Base-by-base conservation (phyloP, 1,284 basidiomycete species). In the Austropuccinia psidii region DNA sequence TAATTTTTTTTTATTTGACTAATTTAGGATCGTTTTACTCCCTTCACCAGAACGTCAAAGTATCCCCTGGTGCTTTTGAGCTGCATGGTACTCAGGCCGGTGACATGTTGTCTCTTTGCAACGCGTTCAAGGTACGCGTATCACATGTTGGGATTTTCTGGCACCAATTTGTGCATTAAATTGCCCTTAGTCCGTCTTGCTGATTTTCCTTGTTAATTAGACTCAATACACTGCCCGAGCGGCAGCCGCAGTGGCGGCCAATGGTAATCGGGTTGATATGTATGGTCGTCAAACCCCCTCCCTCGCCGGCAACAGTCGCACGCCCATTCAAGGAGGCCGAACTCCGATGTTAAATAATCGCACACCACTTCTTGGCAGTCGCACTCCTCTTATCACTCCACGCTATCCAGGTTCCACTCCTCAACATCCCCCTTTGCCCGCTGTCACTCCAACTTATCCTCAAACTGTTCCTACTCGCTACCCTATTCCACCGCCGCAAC, bases 101-200 rank as follows among this genome's bases (percentile, higher is more conserved):
- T 9, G 92, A 90, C 73, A 91, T 97, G 29, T 88, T 90, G 0
- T 91, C 94, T 81, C 83, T 97, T 2, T 95, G 93, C 77, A 92
- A 96, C 80, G 93, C 93, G 19, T 97, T 97, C 87, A 96, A 96
- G 87, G 87, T 91, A 79, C 85, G 70, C n/a, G 24, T 52, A 11
- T 37, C 5, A 54, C 31, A 35, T 31, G 9, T 19, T 45, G 9
- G 41, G n/a, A 45, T 45, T 45, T 19, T 45, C 9, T 9, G 41
- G 41, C n/a, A 11, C n/a, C 19, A 17, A 15, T 45, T 31, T 35
- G 33, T 1, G 47, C 21, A 33, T 39, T 9, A 17, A 39, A 35
- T n/a, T 45, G 41, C n/a, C 11, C 41, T 45, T 45, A 45, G 50
- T 52, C 24, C 24, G 11, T 17, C 41, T n/a, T 11, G 41, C 41